Conservation (phyloP, 192 early-diverging fungal genomes). For the Backusella luteola region DNA sequence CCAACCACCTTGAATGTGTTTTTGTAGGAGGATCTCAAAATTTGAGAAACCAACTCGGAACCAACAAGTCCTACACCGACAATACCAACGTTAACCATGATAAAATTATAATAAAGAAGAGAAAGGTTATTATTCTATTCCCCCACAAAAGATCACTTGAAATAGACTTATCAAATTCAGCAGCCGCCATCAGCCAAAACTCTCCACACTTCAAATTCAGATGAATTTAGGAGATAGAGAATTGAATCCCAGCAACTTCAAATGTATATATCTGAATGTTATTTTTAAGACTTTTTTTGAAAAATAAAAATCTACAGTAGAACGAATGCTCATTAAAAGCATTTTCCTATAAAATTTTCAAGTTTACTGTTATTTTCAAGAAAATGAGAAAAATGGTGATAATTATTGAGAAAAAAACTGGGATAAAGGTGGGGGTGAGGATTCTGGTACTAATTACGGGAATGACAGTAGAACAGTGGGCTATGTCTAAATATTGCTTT, state of each 20-base stretch:
- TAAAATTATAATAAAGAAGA: neutral
- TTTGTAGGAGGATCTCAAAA: slow-evolving; percentile 53
- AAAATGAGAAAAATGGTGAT: too few relatives aligned
- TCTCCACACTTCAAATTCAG: neutral
- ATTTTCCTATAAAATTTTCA: neutral
- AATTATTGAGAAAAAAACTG: too few relatives aligned
- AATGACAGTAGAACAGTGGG: too few relatives aligned
- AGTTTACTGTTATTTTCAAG: too few relatives aligned
- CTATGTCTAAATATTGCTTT: too few relatives aligned
- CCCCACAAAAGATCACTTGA: neutral
- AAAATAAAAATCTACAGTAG: neutral
- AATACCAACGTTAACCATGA: slow-evolving; percentile 81
- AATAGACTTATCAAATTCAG: slow-evolving; percentile 3
- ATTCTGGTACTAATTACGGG: too few relatives aligned
- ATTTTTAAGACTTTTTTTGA: too few relatives aligned
- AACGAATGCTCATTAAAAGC: neutral
- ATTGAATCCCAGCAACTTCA: neutral
- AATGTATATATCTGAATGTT: neutral
- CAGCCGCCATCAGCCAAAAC: neutral
- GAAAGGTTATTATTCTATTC: neutral
- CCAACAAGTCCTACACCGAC: slow-evolving; percentile 96
- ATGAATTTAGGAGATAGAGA: neutral
- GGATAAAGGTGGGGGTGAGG: too few relatives aligned
- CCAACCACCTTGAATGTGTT: slow-evolving; percentile 69
- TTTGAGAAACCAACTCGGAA: slow-evolving; percentile 82